A percentile compares a stretch with the other conserved stretches of the same genome.
Evolutionary conservation across 768 basidiomycete species (phyloP).

Genomic region (Tricholomella constricta): DNA sequence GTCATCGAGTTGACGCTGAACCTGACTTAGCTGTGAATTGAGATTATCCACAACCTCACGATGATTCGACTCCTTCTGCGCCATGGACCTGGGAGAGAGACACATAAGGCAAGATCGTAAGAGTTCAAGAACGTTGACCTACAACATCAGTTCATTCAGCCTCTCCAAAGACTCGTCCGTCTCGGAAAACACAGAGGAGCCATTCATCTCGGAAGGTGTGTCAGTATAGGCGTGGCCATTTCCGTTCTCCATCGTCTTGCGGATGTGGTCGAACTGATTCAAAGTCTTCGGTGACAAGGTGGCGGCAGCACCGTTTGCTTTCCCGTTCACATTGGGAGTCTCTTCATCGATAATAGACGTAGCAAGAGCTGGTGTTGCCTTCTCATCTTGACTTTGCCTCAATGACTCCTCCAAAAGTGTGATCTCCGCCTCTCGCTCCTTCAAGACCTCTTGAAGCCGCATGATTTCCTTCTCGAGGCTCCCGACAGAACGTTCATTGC

Average conservation of each 20-base stretch:
- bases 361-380: constrained; percentile 11
- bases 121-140: constrained; percentile 29
- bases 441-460: constrained; percentile 90
- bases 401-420: constrained; percentile 63
- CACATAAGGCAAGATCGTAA: constrained; percentile 12
- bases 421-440: constrained; percentile 92
- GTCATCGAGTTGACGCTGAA: constrained; percentile 81
- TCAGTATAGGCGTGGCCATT: constrained; percentile 39
- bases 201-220: constrained; percentile 35
- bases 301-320: constrained; percentile 24
- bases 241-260: constrained; percentile 63
- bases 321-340: constrained; percentile 23
- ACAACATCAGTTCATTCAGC: constrained; percentile 93
- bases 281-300: constrained; percentile 71
- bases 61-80: constrained; percentile 92
- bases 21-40: constrained; percentile 63
- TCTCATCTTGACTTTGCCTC: constrained; percentile 36
- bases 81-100: constrained; percentile 76
- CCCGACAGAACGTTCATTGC: constrained; percentile 71
- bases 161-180: constrained; percentile 74
- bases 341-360: constrained; percentile 14
- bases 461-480: constrained; percentile 95
- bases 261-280: constrained; percentile 73
- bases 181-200: constrained; percentile 45
- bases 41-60: constrained; percentile 77